Evolutionary conservation across 129 eudicot species (phyloP).

Genomic region (Erigeron canadensis): DNA sequence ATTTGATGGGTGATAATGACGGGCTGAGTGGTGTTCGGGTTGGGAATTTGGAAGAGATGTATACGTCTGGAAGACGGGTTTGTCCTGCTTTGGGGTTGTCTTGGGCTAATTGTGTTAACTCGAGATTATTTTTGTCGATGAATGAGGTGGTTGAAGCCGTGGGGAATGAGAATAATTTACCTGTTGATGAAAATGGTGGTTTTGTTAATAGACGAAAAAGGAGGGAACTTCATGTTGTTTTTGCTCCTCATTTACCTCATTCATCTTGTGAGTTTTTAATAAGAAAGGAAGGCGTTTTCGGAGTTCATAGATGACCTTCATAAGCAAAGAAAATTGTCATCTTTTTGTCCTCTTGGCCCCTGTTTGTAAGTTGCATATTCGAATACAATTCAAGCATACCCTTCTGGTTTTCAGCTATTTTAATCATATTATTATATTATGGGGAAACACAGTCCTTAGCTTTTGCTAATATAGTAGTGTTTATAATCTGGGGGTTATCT

Average conservation of each 20-base stretch:
- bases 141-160: conserved; percentile 43
- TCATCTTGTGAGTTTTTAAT: conserved; percentile 70
- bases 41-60: conserved; percentile 63
- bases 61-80: conserved; percentile 78
- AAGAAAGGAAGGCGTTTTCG: conserved; percentile 66
- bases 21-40: conserved; percentile 46
- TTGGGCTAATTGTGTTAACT: conserved; percentile 88
- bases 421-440: background rate
- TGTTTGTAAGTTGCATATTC: conserved; percentile 14
- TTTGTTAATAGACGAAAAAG: conserved; percentile 28
- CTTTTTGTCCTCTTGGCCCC: background rate
- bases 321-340: conserved; percentile 11
- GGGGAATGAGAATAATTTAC: conserved; percentile 24
- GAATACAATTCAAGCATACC: conserved; percentile 11
- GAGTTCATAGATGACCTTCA: conserved; percentile 42
- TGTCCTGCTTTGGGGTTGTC: conserved; percentile 86
- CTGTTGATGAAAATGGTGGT: conserved; percentile 20
- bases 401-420: conserved; percentile 9
- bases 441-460: background rate
- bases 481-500: background rate
- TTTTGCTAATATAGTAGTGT: conserved; percentile 10
- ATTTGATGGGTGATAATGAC: conserved; percentile 43
- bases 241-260: conserved; percentile 86
- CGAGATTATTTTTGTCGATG: conserved; percentile 66
- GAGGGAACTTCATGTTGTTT: conserved; percentile 76